These are phyloP conservation scores for Fusarium coicis DNA, from an alignment of 2,329 filamentous ascomycete species.

Conservation along the genomic window DNA sequence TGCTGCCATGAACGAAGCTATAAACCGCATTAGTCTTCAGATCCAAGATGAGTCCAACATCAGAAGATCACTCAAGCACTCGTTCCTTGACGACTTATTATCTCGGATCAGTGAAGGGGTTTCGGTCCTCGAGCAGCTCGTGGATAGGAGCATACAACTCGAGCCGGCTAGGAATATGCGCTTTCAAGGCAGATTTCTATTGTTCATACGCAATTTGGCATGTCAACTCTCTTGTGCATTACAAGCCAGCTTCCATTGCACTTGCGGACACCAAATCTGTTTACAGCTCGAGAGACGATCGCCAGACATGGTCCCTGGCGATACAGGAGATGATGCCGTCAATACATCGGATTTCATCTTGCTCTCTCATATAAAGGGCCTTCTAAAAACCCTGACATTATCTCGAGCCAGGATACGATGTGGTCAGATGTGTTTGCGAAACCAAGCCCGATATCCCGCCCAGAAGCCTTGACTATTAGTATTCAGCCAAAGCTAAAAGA, in stretches of 20 bases:
- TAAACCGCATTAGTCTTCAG: not conserved
- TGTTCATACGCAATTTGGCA: not conserved
- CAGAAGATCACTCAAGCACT: not conserved
- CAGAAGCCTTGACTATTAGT: too few relatives aligned
- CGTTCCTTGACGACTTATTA: not conserved
- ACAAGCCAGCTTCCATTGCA: not conserved
- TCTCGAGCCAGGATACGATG: too few relatives aligned
- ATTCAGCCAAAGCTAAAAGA: too few relatives aligned
- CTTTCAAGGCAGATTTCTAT: not conserved
- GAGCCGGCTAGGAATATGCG: not conserved
- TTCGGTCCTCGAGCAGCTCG: not conserved
- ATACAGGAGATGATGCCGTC: not conserved
- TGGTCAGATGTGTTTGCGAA: too few relatives aligned
- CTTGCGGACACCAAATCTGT: not conserved
- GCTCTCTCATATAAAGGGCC: too few relatives aligned
- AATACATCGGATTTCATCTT: too few relatives aligned
- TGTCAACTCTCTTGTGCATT: not conserved
- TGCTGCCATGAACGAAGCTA: not conserved
- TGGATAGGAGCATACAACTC: not conserved
- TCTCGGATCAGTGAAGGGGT: not conserved
- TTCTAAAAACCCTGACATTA: too few relatives aligned
- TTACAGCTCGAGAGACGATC: not conserved
- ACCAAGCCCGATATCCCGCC: too few relatives aligned
- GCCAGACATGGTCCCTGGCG: not conserved
- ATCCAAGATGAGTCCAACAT: not conserved